These are phyloP conservation scores for Pseudotulostoma volvatum DNA, from an alignment of 495 filamentous ascomycete species.

Conservation along the genomic window DNA sequence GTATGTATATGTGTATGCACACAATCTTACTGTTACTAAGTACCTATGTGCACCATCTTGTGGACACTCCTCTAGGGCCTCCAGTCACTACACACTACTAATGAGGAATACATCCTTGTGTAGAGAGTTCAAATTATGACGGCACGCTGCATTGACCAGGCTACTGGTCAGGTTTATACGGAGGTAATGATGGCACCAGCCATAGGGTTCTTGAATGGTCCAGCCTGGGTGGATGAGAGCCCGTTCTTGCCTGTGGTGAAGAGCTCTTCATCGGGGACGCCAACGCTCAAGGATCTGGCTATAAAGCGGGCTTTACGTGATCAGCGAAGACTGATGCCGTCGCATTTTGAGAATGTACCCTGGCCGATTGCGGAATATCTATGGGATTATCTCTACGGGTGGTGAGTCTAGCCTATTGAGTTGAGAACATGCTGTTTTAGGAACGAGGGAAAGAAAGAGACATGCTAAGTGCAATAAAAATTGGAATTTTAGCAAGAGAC, in stretches of 20 bases:
- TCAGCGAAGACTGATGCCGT: conserved; percentile 15
- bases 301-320: conserved; percentile 17
- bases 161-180: conserved; percentile 8
- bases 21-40: no score
- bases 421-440: not conserved
- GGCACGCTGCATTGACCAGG: conserved; percentile 2
- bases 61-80: no score
- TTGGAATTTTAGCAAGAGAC: conserved; percentile 19
- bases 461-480: no score
- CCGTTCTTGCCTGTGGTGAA: conserved; percentile 19
- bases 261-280: conserved; percentile 11
- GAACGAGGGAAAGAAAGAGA: not conserved
- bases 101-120: no score
- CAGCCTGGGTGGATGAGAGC: conserved; percentile 24
- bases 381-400: conserved; percentile 21
- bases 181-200: conserved; percentile 2
- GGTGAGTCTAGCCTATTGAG: conserved; percentile 8
- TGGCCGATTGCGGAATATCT: conserved; percentile 24
- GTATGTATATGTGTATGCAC: no score
- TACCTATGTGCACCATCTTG: no score
- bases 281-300: conserved; percentile 19
- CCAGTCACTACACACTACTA: no score
- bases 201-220: conserved; percentile 5
- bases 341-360: conserved; percentile 18
- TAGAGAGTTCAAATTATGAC: conserved; percentile 2